Evolutionary conservation across 2,329 filamentous ascomycete genomes (phyloP).

Genomic region (Trichoderma sp.): DNA sequence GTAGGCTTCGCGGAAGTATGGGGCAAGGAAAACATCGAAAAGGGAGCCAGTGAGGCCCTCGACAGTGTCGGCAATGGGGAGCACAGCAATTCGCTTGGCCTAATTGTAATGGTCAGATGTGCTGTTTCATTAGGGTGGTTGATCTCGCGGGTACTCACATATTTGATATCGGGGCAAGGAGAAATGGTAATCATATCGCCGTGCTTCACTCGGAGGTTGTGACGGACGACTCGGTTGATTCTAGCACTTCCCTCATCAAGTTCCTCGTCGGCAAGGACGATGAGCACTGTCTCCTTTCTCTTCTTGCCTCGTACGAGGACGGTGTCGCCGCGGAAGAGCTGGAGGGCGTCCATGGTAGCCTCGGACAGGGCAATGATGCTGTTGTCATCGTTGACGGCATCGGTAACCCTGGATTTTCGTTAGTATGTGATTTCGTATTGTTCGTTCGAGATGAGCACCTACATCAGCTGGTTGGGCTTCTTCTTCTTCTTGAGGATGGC

Average conservation of each 20-base stretch:
- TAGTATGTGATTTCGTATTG: conserved; percentile 22
- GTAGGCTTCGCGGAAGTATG: conserved; percentile 99
- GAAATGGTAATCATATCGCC: conserved; percentile 97
- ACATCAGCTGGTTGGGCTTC: conserved; percentile 99
- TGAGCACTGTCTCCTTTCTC: conserved; percentile 97
- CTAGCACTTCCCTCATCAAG: conserved; percentile 95
- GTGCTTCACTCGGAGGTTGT: conserved; percentile 98
- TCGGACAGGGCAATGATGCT: conserved; percentile 97
- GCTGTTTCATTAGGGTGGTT: not conserved
- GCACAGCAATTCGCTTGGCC: conserved; percentile 98
- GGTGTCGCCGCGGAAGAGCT: conserved; percentile 98
- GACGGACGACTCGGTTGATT: conserved; percentile 97
- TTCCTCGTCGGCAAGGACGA: conserved; percentile 95
- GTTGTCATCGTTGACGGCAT: conserved; percentile 99
- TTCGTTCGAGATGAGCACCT: conserved; percentile 37
- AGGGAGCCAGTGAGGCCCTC: conserved; percentile 96
- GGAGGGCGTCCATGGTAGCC: conserved; percentile 97
- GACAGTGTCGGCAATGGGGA: conserved; percentile 96
- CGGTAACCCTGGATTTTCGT: conserved; percentile 72
- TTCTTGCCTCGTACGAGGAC: conserved; percentile 99
- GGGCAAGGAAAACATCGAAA: conserved; percentile 98
- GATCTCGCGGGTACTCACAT: conserved; percentile 62
- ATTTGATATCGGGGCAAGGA: conserved; percentile 99
- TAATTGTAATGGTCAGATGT: conserved; percentile 36
- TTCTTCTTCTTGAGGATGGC: conserved; percentile 99